phyloP scores from a whole-genome alignment of 2,329 filamentous ascomycete species.

The Aspergillus pseudonomiae region DNA sequence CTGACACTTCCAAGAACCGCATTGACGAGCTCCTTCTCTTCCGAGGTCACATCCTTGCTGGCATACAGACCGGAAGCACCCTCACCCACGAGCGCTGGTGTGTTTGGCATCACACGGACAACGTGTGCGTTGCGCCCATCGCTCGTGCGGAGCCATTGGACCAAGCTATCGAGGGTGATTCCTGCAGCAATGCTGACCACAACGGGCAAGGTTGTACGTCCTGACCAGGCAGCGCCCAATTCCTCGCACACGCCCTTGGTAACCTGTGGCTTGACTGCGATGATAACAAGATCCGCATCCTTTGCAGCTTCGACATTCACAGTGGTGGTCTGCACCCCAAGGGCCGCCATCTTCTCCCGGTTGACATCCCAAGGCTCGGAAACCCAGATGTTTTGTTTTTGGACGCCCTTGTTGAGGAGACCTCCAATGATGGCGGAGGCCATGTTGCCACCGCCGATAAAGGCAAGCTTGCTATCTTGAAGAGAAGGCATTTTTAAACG shows the following conservation, averaged over 20 bases:
- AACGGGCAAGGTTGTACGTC: slow-evolving; percentile 29
- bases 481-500: slow-evolving; percentile 25
- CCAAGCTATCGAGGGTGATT: slow-evolving; percentile 35
- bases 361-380: slow-evolving; percentile 42
- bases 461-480: slow-evolving; percentile 38
- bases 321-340: slow-evolving; percentile 35
- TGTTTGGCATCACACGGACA: slow-evolving; percentile 42
- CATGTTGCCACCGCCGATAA: slow-evolving; percentile 43
- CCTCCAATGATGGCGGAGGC: slow-evolving; percentile 40
- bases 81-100: slow-evolving; percentile 36
- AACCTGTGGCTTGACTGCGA: slow-evolving; percentile 40
- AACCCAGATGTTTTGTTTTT: slow-evolving; percentile 36
- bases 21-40: slow-evolving; percentile 36
- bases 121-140: slow-evolving; percentile 31
- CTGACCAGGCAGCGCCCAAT: slow-evolving; percentile 31
- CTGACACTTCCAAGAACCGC: slow-evolving; percentile 34
- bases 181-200: slow-evolving; percentile 40
- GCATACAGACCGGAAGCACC: slow-evolving; percentile 36
- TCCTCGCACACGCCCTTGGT: slow-evolving; percentile 37
- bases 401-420: slow-evolving; percentile 32
- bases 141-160: slow-evolving; percentile 31
- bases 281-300: slow-evolving; percentile 34
- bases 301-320: slow-evolving; percentile 31
- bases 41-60: slow-evolving; percentile 27
- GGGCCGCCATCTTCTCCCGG: slow-evolving; percentile 35